phyloP scores from a whole-genome alignment of 164 flowering plant genomes.

The Magnolia kwangsiensis region DNA sequence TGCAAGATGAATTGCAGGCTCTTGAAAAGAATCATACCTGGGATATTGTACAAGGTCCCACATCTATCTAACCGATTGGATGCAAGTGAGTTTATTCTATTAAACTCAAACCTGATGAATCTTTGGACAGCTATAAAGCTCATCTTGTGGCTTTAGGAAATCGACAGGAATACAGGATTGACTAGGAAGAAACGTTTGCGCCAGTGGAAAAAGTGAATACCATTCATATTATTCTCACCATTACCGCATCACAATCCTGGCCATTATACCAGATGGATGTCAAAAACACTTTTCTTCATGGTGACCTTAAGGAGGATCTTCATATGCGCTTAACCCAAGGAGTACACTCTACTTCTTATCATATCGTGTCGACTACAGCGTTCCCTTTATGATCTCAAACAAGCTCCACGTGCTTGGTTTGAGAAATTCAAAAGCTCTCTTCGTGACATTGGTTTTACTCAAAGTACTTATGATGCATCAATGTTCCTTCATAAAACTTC shows the following conservation, averaged over 20 bases:
- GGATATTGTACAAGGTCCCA: not conserved
- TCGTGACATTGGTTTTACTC: not conserved
- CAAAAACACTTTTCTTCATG: too few species aligned
- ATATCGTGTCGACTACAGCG: not conserved
- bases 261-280: too few species aligned
- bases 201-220: not conserved
- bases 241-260: too few species aligned
- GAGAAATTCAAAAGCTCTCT: not conserved
- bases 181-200: not conserved
- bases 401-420: not conserved
- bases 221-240: too few species aligned
- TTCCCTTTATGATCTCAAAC: too few species aligned
- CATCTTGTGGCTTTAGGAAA: not conserved
- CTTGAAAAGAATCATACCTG: not conserved
- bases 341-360: not conserved
- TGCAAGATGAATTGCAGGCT: not conserved
- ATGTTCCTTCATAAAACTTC: not conserved
- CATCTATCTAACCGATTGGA: not conserved
- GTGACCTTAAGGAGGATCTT: too few species aligned
- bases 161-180: not conserved
- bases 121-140: not conserved
- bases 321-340: too few species aligned
- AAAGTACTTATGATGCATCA: not conserved
- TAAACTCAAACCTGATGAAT: not conserved
- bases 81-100: not conserved